Conservation (phyloP, 495 filamentous ascomycete genomes). For the Glonium stellatum region DNA sequence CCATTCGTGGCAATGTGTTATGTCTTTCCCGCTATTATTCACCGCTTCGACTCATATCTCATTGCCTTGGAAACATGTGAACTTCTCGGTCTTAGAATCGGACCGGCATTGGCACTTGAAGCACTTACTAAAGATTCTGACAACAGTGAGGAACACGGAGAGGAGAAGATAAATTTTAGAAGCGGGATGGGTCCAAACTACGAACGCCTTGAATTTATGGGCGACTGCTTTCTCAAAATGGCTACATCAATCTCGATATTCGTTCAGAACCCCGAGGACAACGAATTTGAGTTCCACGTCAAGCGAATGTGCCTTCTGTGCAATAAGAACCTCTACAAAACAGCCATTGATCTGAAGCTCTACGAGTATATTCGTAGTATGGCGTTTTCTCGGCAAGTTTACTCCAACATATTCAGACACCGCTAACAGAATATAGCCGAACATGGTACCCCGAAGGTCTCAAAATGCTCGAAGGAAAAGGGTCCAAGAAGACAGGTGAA, state of each 20-base stretch:
- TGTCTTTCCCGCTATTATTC: constrained; percentile 75
- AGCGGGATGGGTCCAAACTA: constrained; percentile 95
- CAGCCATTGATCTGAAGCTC: constrained; percentile 58
- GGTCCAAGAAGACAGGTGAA: constrained; percentile 46
- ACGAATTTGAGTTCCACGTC: constrained; percentile 86
- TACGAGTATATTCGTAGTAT: constrained; percentile 75
- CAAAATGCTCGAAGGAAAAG: constrained; percentile 54
- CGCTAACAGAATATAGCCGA: constrained; percentile 37
- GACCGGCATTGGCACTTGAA: constrained; percentile 68
- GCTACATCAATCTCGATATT: constrained; percentile 84
- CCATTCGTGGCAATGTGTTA: constrained; percentile 58
- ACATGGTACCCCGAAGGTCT: constrained; percentile 81
- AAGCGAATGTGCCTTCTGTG: constrained; percentile 86
- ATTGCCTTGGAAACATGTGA: constrained; percentile 69
- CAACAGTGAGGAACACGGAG: constrained; percentile 71
- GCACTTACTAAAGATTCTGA: constrained; percentile 93
- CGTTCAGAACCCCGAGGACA: constrained; percentile 62
- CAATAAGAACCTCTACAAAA: constrained; percentile 81
- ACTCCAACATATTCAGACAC: constrained; percentile 8
- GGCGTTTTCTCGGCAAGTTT: constrained; percentile 63
- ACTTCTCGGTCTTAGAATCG: constrained; percentile 52
- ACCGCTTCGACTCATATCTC: constrained; percentile 72
- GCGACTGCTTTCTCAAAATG: constrained; percentile 94
- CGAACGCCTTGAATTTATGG: constrained; percentile 88
- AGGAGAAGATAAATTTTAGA: constrained; percentile 66